phyloP scores from a whole-genome alignment of 208 protist genomes.

The Crithidia expoeki region DNA sequence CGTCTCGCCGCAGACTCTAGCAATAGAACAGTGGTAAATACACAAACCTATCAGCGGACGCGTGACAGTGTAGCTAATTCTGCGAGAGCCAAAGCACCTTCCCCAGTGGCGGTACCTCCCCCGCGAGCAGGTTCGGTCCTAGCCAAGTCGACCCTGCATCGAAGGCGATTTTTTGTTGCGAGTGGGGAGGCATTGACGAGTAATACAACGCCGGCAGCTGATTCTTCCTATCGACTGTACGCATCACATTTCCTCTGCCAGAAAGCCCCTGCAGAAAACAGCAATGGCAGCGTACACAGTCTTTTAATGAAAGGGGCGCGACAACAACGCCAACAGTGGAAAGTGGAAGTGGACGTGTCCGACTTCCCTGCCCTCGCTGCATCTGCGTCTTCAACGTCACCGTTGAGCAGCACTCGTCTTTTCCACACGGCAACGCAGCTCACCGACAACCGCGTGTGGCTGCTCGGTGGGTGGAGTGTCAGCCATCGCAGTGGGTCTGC shows the following conservation, averaged over 20 bases:
- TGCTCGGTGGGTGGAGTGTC: slow-evolving; percentile 25
- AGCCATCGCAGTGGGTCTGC: not conserved
- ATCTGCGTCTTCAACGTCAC: not conserved
- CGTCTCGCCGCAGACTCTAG: not conserved
- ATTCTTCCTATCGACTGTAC: slow-evolving; percentile 11
- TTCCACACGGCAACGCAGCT: slow-evolving; percentile 35
- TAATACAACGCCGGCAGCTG: not conserved
- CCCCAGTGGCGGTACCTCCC: not conserved
- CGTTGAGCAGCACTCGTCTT: not conserved
- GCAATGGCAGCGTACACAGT: not conserved
- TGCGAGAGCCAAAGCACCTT: not conserved
- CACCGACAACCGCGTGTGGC: slow-evolving; percentile 21
- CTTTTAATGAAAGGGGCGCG: no score
- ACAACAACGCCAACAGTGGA: not conserved
- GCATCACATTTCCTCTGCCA: slow-evolving; percentile 17
- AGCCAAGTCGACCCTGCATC: not conserved
- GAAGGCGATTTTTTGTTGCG: not conserved
- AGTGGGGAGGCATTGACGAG: no score
- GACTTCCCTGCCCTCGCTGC: not conserved
- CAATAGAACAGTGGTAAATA: not conserved
- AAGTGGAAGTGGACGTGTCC: not conserved
- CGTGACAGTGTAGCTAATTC: not conserved
- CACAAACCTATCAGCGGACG: not conserved
- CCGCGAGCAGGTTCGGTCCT: not conserved
- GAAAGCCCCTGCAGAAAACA: not conserved